Base-by-base conservation (phyloP, 371 early-diverging fungal species). In the Batrachochytrium dendrobatidis region DNA sequence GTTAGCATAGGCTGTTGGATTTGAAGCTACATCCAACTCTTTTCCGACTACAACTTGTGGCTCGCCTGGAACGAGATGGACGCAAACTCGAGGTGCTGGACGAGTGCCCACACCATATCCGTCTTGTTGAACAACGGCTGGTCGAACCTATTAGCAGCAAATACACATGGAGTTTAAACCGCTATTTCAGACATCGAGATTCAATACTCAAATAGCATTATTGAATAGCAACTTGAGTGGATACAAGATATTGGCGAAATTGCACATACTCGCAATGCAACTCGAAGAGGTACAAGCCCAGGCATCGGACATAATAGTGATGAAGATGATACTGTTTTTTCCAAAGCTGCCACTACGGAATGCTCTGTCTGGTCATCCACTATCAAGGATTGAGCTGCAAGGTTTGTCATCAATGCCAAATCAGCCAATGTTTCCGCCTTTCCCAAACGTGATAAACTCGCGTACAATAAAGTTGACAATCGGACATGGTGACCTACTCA, bases 41-140 rank as follows among this genome's bases (percentile, higher is more conserved):
- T 43, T 25, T 26, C 53, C 46, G 31, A 63, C 32, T 18, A 58
- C 48, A 12, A 63, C 60, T 51, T 63, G 63, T 28, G 63, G 55
- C 31, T 63, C 45, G 17, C 45, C 59, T 10, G 55, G 57, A 1
- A 53, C 26, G n/a, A 53, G 30, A 18, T 35, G 39, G 18, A 59
- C 18, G 32, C 59, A 59, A 4, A 29, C 18, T 3, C 52, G 3
- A 52, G 3, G 46, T 45, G 46, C 46, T 24, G 46, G 46, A 20
- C 46, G 46, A 26, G 7, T 45, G 39, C 46, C 46, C 3, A 26
- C 20, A 5, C 12, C 12, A 3, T 45, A 3, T 3, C 12, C 46
- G 46, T 45, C 5, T 26, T 3, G 46, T 3, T 45, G 46, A 26
- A 45, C 12, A 26, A 45, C 12, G 46, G 46, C 5, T 5, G 46